Evolutionary conservation across 164 flowering plant species (phyloP), one percentile per base, ranked within the genome.

Genomic region (Cinnamomum micranthum): DNA sequence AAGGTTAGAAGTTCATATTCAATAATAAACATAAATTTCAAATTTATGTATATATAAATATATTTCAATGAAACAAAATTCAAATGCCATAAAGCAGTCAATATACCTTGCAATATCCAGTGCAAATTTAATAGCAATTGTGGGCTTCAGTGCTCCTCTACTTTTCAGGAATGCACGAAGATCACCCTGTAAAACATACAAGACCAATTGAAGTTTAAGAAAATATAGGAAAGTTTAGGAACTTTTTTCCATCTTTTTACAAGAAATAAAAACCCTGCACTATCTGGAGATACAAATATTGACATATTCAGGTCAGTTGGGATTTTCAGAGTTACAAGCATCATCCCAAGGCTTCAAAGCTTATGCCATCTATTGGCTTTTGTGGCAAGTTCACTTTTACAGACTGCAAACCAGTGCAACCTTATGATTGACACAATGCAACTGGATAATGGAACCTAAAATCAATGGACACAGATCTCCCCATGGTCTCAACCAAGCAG

Each of bases 41-140:
- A 15, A 55, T 55, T 55, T 55, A 55, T 4, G 2, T 15, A 55
- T 55, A 17, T 55, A 11, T 55, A 55, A 17, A 55, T 20, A 4
- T 55, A 11, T 22, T 64, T 12, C 14, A 22, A 22, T 22, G 19
- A 28, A 0, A 67, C 20, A 20, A 67, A 67, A n/a, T 19, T 15
- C 17, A 20, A 70, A 62, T 27, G 69, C 65, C 69, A 41, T 65
- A 47, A 41, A 20, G 13, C 35, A 20, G 47, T 63, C 28, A 68
- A 60, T 76, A 50, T 20, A 90, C 95, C 95, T 89, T 71, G 97
- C 92, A 84, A 92, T 92, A 74, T 91, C 95, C 79, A 92, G 89
- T 24, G 92, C 94, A 80, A 86, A 85, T 80, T 78, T 85, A 68
- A 92, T 82, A 71, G 93, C 97, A 50, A 77, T 76, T 68, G 55